Evolutionary conservation across 1,284 basidiomycete genomes (phyloP).

Genomic region (Pisolithus thermaeus): DNA sequence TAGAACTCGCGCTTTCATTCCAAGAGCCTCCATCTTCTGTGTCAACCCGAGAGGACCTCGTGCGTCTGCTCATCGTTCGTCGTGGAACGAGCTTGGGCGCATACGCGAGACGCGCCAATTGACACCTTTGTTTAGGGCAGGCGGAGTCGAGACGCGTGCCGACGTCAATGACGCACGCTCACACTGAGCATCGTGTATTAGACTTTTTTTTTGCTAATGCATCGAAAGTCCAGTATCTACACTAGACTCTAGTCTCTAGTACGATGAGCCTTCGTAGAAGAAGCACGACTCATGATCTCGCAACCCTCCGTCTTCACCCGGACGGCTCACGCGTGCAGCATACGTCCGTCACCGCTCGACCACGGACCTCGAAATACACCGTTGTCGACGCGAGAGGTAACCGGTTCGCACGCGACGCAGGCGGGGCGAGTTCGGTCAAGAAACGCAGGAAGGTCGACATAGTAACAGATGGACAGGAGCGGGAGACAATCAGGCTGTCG

Average conservation of each 20-base stretch:
- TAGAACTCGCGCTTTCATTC: slow-evolving; percentile 11
- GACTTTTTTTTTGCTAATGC: not conserved
- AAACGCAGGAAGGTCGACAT: slow-evolving; percentile 17
- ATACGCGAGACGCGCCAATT: slow-evolving; percentile 15
- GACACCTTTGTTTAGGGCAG: slow-evolving; percentile 16
- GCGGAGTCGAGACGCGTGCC: slow-evolving; percentile 14
- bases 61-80: slow-evolving; percentile 22
- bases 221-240: not conserved
- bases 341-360: slow-evolving; percentile 27
- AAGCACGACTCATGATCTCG: slow-evolving; percentile 54
- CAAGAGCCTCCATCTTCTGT: slow-evolving; percentile 7
- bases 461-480: slow-evolving; percentile 17
- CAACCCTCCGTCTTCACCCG: slow-evolving; percentile 53
- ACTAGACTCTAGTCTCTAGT: too few species aligned
- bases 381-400: slow-evolving; percentile 29
- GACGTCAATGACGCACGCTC: not conserved
- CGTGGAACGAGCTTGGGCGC: not conserved
- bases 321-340: slow-evolving; percentile 53
- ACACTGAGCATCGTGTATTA: not conserved
- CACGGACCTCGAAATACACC: slow-evolving; percentile 23
- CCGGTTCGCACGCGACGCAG: slow-evolving; percentile 33
- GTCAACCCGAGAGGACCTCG: slow-evolving; percentile 12
- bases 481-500: slow-evolving; percentile 19
- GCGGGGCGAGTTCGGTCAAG: slow-evolving; percentile 34
- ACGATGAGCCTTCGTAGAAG: slow-evolving; percentile 41